phyloP scores from a whole-genome alignment of 1,139 yeast genomes.

The Yamadazyma dushanensis region DNA sequence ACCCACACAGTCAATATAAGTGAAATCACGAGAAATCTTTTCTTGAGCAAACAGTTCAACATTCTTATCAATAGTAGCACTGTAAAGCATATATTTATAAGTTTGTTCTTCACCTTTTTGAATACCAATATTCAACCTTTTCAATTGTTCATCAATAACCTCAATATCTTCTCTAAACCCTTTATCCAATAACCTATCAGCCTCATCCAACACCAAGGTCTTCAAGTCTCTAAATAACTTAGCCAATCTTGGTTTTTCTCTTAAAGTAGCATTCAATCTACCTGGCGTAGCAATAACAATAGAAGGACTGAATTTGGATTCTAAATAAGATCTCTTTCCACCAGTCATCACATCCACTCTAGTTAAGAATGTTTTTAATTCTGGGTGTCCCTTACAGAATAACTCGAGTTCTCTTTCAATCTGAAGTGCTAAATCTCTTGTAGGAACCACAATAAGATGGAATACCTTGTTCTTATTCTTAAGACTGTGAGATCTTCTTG shows the following conservation, averaged over 20 bases:
- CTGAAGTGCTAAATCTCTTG: constrained; percentile 90
- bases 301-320: constrained; percentile 26
- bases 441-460: constrained; percentile 80
- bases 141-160: constrained; percentile 52
- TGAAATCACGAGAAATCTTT: constrained; percentile 64
- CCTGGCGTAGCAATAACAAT: constrained; percentile 93
- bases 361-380: constrained; percentile 27
- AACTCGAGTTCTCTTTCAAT: constrained; percentile 61
- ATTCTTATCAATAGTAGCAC: constrained; percentile 79
- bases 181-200: constrained; percentile 76
- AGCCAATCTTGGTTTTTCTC: constrained; percentile 38
- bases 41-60: constrained; percentile 66
- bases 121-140: constrained; percentile 18
- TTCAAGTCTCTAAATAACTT: constrained; percentile 54
- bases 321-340: constrained; percentile 31
- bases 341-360: constrained; percentile 37
- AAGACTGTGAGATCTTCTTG: constrained; percentile 12
- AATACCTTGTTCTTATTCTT: constrained; percentile 38
- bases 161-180: constrained; percentile 70
- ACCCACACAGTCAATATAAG: constrained; percentile 74
- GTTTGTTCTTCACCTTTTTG: constrained; percentile 19
- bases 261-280: constrained; percentile 65
- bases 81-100: constrained; percentile 71
- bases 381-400: constrained; percentile 16
- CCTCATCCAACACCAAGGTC: constrained; percentile 82